A percentile compares a stretch with the other conserved stretches of the same genome.
Conservation (phyloP, 208 protist genomes). For the Blastocrithidia nonstop region DNA sequence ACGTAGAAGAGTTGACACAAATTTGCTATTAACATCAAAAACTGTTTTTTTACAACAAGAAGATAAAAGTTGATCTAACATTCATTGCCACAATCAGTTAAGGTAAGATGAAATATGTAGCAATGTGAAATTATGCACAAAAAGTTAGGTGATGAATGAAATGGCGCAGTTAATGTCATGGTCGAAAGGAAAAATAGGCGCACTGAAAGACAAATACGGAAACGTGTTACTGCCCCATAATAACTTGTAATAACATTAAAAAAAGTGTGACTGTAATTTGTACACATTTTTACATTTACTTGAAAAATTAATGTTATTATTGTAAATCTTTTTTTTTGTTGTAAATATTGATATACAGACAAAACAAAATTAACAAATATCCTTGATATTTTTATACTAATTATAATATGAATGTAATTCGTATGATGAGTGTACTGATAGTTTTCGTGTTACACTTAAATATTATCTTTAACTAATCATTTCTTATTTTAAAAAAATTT, state of each 20-base stretch:
- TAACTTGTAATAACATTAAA: not conserved
- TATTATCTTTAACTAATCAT: no score
- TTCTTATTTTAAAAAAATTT: no score
- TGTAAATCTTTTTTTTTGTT: constrained; percentile 4
- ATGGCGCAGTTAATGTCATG: constrained; percentile 11
- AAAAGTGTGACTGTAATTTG: not conserved
- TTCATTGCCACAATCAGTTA: no score
- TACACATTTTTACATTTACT: constrained; percentile 2
- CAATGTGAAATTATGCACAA: constrained; percentile 3
- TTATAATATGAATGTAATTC: no score
- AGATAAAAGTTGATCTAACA: no score
- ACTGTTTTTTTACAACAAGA: no score
- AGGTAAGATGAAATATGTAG: not conserved
- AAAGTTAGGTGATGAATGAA: constrained; percentile 16
- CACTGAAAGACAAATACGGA: constrained; percentile 21
- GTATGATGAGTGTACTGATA: no score
- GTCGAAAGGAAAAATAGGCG: constrained; percentile 11
- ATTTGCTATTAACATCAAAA: no score
- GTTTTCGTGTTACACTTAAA: no score
- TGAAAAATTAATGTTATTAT: not conserved
- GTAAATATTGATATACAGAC: not conserved
- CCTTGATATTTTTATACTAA: constrained; percentile 4
- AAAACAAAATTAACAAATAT: not conserved
- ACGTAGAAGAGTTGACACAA: no score
- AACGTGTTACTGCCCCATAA: constrained; percentile 16